Conservation (phyloP, 768 basidiomycete genomes). For the Cyclocybe aegerita region DNA sequence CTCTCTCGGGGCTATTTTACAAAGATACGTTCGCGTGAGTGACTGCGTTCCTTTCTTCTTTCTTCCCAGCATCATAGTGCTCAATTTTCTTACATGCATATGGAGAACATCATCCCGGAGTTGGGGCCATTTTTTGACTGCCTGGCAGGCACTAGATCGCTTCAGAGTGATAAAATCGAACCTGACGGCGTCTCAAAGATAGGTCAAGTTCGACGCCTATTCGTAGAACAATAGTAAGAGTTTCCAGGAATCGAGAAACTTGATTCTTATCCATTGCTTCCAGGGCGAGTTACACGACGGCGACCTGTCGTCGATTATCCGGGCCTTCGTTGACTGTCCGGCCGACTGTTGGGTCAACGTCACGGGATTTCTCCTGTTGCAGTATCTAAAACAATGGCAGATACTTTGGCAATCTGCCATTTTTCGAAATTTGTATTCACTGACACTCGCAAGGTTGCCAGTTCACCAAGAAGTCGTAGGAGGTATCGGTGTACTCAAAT, state of each 20-base stretch:
- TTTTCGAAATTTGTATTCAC: too few relatives aligned
- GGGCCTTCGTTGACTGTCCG: too few relatives aligned
- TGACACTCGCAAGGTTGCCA: neutral
- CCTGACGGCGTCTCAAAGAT: neutral
- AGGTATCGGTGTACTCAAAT: too few relatives aligned
- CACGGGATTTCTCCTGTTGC: too few relatives aligned
- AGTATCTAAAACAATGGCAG: too few relatives aligned
- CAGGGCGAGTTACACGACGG: too few relatives aligned
- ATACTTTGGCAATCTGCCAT: too few relatives aligned
- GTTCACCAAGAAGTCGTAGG: neutral
- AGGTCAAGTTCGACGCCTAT: neutral
- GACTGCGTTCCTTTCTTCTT: neutral
- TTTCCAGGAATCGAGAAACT: too few relatives aligned
- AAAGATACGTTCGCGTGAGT: constrained; percentile 9
- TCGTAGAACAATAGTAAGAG: neutral
- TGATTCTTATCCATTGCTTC: too few relatives aligned
- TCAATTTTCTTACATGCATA: neutral
- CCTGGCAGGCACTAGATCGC: constrained; percentile 2
- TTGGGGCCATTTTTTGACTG: constrained; percentile 13
- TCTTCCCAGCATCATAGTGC: neutral
- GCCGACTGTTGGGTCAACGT: too few relatives aligned
- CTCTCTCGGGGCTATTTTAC: neutral
- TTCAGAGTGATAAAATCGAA: neutral
- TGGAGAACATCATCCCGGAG: constrained; percentile 9
- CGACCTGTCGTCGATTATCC: too few relatives aligned